Percentiles rank a stretch among this genome's conserved stretches.
Evolutionary conservation across 2,329 filamentous ascomycete species (phyloP).

Genomic region (Anthostomella pinea): DNA sequence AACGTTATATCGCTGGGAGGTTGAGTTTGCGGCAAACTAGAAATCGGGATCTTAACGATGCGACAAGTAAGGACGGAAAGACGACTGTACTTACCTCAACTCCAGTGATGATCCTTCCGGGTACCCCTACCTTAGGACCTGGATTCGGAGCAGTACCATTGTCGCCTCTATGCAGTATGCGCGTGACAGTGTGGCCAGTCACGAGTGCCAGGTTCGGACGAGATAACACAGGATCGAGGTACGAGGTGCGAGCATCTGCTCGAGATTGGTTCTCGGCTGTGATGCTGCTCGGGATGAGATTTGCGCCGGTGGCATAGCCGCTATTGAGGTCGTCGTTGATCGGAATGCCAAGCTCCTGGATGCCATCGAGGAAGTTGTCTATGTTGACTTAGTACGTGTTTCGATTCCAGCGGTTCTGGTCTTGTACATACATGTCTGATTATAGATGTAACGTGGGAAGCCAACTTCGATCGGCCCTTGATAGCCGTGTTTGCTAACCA

Average conservation of each 20-base stretch:
- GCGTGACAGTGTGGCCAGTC: conserved; percentile 38
- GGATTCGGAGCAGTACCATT: conserved; percentile 7
- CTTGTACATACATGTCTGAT: conserved; percentile 35
- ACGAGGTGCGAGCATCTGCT: conserved; percentile 39
- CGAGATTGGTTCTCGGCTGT: conserved; percentile 38
- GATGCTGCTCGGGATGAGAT: conserved; percentile 38
- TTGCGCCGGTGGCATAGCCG: conserved; percentile 35
- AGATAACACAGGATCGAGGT: conserved; percentile 35
- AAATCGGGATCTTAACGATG: too few relatives aligned
- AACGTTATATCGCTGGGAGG: conserved; percentile 17
- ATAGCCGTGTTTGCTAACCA: conserved; percentile 31
- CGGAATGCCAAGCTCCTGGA: conserved; percentile 37
- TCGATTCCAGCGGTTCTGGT: neutral
- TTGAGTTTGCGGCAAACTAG: conserved; percentile 29
- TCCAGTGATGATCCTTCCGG: conserved; percentile 27
- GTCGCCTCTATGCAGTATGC: conserved; percentile 28
- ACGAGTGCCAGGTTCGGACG: conserved; percentile 40
- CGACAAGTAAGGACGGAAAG: too few relatives aligned
- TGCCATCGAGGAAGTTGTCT: conserved; percentile 38
- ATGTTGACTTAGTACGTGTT: conserved; percentile 7
- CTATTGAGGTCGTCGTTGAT: conserved; percentile 35
- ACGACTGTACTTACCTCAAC: conserved; percentile 42
- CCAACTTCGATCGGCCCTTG: conserved; percentile 37
- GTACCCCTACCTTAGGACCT: conserved; percentile 8
- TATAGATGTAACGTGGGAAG: conserved; percentile 39